phyloP scores from a whole-genome alignment of 2,329 filamentous ascomycete species.

The Arthrobotrys pseudoclavata region DNA sequence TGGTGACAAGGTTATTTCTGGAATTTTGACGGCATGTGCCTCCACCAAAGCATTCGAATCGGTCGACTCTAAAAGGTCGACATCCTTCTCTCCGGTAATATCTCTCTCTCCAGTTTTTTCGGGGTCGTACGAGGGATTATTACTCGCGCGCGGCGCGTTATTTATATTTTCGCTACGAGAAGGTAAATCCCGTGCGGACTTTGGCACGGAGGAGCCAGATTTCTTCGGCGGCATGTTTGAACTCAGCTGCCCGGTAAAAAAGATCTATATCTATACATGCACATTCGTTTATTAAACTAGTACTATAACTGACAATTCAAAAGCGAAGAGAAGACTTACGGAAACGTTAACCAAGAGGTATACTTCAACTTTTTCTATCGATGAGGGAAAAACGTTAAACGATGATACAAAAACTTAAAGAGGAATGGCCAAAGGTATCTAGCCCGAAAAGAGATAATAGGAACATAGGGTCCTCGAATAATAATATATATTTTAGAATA shows the following conservation, averaged over 20 bases:
- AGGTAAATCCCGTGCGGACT: neutral
- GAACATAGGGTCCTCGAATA: neutral
- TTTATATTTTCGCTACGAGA: neutral
- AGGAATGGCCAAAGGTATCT: too few species aligned
- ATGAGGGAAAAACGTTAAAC: neutral
- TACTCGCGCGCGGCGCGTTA: neutral
- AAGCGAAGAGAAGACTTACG: neutral
- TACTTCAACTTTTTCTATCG: neutral
- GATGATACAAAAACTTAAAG: neutral
- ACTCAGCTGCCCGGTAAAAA: neutral
- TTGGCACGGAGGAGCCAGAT: neutral
- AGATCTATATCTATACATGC: neutral
- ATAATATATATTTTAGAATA: conserved; percentile 2
- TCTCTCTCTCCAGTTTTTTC: neutral
- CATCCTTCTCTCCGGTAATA: neutral
- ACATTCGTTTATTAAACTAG: neutral
- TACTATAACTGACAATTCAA: neutral
- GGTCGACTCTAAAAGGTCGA: neutral
- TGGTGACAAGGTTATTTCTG: too few species aligned
- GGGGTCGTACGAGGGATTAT: neutral
- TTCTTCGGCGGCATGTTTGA: neutral
- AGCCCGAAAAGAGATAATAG: too few species aligned
- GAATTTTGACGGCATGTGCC: too few species aligned
- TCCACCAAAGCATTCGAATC: neutral
- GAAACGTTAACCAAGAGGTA: neutral